phyloP scores from a whole-genome alignment of 768 basidiomycete genomes.

The Pisolithus tinctorius region DNA sequence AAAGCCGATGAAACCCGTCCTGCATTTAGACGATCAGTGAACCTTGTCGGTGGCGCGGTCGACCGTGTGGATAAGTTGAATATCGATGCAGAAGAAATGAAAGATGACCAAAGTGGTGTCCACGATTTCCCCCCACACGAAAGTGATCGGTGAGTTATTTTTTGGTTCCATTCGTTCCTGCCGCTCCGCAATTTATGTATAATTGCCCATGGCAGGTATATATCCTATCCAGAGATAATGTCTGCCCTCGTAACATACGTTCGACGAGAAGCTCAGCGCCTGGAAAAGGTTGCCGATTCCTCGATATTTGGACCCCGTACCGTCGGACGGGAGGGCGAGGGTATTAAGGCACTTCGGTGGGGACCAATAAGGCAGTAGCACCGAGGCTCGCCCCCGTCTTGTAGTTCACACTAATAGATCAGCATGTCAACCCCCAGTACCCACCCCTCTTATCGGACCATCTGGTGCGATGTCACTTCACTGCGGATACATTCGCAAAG shows the following conservation, averaged over 20 bases:
- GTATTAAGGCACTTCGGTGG: constrained; percentile 26
- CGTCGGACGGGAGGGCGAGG: constrained; percentile 28
- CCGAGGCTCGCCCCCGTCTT: background rate
- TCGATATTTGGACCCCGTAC: constrained; percentile 25
- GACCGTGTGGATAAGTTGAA: constrained; percentile 54
- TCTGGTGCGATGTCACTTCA: background rate
- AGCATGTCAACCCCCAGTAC: background rate
- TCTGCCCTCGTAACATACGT: constrained; percentile 62
- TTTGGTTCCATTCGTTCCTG: background rate
- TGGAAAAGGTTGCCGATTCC: constrained; percentile 51
- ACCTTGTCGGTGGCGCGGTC: constrained; percentile 61
- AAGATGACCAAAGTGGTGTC: constrained; percentile 66
- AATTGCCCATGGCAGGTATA: constrained; percentile 45
- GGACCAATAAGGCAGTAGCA: constrained; percentile 2
- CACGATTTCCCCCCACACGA: constrained; percentile 59
- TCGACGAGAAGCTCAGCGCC: constrained; percentile 60
- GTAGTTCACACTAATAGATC: background rate
- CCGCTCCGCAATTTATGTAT: background rate
- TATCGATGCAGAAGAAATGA: constrained; percentile 49
- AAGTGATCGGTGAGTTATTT: constrained; percentile 24
- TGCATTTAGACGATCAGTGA: constrained; percentile 55
- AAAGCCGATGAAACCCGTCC: constrained; percentile 5
- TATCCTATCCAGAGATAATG: constrained; percentile 72
- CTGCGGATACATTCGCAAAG: too few relatives aligned
- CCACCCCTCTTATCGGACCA: background rate